Percentiles rank a stretch among this genome's conserved stretches.
Evolutionary conservation across 1,139 yeast species (phyloP).

Genomic region (Yamadazyma oceani): DNA sequence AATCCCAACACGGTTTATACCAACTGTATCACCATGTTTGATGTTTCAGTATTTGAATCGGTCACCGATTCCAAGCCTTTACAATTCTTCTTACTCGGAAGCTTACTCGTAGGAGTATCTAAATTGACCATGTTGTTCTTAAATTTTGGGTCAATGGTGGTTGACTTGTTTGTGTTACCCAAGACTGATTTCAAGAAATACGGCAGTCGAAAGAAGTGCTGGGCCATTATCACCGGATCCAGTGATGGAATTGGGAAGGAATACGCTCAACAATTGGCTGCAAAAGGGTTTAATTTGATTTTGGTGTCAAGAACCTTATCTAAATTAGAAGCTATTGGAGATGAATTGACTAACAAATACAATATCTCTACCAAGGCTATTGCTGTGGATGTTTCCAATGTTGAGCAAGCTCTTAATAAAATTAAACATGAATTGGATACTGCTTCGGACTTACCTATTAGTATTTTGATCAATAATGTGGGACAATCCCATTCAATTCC

Average conservation of each 20-base stretch:
- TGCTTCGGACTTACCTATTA: slow-evolving; percentile 49
- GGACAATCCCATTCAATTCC: slow-evolving; percentile 96
- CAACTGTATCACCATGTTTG: slow-evolving; percentile 7
- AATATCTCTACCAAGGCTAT: slow-evolving; percentile 64
- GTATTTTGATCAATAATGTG: slow-evolving; percentile 85
- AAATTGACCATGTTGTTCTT: slow-evolving; percentile 43
- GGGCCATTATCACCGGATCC: slow-evolving; percentile 97
- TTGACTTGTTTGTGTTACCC: slow-evolving; percentile 66
- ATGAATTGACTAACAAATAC: slow-evolving; percentile 61
- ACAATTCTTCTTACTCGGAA: slow-evolving; percentile 28
- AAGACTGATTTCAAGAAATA: slow-evolving; percentile 62
- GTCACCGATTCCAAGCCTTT: slow-evolving; percentile 7
- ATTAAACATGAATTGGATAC: slow-evolving; percentile 23
- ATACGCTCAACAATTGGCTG: slow-evolving; percentile 81
- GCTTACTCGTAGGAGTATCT: slow-evolving; percentile 52
- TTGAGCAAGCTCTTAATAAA: slow-evolving; percentile 51
- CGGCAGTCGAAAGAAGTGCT: slow-evolving; percentile 62
- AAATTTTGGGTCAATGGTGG: slow-evolving; percentile 41
- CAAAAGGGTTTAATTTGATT: slow-evolving; percentile 77
- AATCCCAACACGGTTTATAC: no score
- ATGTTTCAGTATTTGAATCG: slow-evolving; percentile 1
- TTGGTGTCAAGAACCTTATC: slow-evolving; percentile 82
- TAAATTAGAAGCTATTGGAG: slow-evolving; percentile 66
- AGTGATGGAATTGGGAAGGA: slow-evolving; percentile 98
- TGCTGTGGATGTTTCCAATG: slow-evolving; percentile 79